phyloP scores from a whole-genome alignment of 495 filamentous ascomycete genomes.

The Penicillium angulare region DNA sequence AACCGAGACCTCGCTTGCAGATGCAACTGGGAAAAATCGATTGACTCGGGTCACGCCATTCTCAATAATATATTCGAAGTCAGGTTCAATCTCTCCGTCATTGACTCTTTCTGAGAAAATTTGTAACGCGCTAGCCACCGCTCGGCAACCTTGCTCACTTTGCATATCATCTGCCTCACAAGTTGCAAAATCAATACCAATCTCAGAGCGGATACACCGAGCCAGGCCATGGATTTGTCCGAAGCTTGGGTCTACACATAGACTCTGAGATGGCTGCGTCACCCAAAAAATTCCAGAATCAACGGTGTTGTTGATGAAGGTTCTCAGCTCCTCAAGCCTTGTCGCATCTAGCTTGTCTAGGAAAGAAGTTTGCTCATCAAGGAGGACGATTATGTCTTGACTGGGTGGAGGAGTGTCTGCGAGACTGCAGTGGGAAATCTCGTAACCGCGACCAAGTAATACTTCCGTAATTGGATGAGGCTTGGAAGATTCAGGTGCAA shows the following conservation, averaged over 20 bases:
- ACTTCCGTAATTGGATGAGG: background rate
- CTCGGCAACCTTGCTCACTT: background rate
- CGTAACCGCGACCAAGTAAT: background rate
- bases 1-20: too few species aligned
- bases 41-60: too few species aligned
- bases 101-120: too few species aligned
- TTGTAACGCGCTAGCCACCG: background rate
- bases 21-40: too few species aligned
- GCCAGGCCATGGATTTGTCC: slow-evolving; percentile 4
- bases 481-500: background rate
- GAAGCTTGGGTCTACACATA: slow-evolving; percentile 1
- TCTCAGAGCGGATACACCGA: slow-evolving; percentile 1
- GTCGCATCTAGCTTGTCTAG: slow-evolving; percentile 26
- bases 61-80: too few species aligned
- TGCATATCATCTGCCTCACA: background rate
- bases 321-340: slow-evolving; percentile 17
- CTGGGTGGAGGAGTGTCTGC: slow-evolving; percentile 16
- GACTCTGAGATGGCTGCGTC: slow-evolving; percentile 1
- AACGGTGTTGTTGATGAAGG: background rate
- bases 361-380: slow-evolving; percentile 34
- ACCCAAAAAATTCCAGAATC: slow-evolving; percentile 1
- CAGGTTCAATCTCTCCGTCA: too few species aligned
- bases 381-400: slow-evolving; percentile 34
- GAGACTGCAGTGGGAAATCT: slow-evolving; percentile 18
- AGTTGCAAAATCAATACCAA: background rate